Evolutionary conservation across 495 filamentous ascomycete genomes (phyloP).

Genomic region (Chaetomidium leptoderma): DNA sequence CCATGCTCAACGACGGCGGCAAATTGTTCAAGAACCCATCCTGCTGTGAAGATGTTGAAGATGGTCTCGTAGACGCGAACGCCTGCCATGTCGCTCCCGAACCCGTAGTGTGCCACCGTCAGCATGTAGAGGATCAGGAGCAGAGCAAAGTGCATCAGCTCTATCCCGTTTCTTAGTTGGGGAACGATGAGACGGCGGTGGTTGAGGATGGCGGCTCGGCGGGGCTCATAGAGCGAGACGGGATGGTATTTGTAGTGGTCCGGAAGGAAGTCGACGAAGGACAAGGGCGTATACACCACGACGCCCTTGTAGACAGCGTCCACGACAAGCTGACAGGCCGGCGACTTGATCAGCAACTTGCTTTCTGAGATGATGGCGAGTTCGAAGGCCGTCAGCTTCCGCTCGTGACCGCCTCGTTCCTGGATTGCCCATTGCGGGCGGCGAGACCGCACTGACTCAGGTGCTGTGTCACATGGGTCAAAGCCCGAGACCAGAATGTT

Average conservation of each 20-base stretch:
- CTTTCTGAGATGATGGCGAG: constrained; percentile 61
- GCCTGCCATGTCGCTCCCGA: constrained; percentile 39
- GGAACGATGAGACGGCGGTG: constrained; percentile 64
- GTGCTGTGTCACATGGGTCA: constrained; percentile 58
- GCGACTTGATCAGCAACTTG: constrained; percentile 54
- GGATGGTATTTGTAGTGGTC: constrained; percentile 63
- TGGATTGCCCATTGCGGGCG: constrained; percentile 44
- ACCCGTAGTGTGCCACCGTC: constrained; percentile 46
- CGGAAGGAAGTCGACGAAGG: constrained; percentile 60
- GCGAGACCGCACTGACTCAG: constrained; percentile 43
- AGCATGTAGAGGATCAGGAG: constrained; percentile 55
- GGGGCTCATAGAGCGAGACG: constrained; percentile 58
- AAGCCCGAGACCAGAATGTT: constrained; percentile 61
- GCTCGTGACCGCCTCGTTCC: constrained; percentile 47
- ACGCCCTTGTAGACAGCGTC: constrained; percentile 56
- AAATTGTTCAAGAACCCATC: constrained; percentile 60
- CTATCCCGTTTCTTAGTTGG: constrained; percentile 54
- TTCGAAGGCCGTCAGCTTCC: constrained; percentile 57
- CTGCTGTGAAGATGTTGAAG: constrained; percentile 54
- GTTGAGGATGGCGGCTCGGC: constrained; percentile 55
- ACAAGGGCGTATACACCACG: constrained; percentile 57
- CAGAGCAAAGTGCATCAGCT: constrained; percentile 54
- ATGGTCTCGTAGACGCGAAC: constrained; percentile 46
- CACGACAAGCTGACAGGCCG: constrained; percentile 57
- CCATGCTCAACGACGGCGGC: constrained; percentile 64